Evolutionary conservation across 106 monocot species (phyloP), one percentile per base, ranked within the genome.

Genomic region (Platanthera guangdongensis): DNA sequence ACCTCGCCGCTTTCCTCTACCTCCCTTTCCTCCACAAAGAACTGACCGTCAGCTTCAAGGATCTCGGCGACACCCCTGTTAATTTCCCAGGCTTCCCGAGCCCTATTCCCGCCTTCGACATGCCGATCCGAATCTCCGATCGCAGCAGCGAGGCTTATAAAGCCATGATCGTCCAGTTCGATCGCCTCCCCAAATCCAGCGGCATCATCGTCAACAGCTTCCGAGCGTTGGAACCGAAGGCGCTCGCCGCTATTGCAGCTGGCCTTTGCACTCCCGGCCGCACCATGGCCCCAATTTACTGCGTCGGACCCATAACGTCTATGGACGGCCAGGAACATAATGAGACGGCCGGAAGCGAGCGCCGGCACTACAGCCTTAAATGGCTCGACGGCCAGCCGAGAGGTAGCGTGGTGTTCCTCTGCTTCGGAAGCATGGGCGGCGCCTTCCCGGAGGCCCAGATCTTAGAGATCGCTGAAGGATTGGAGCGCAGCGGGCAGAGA

Each of bases 351-450:
- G 79, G 8, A 8, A 32, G 47, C 11, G 60, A 19, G 1, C 78
- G 45, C 30, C 21, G 16, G 16, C 78, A 76, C 52, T 76, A 81
- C 47, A 84, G 86, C 70, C 72, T 93, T 4, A 9, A 8, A 57
- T 93, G 92, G 92, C 81, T 93, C 48, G 82, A 90, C 77, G 52
- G 57, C 5, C 92, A 86, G 68, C 92, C 89, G 3, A 67, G 74
- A 3, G 74, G 47, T 8, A 92, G 92, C 75, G 92, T 92, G 9
- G 85, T 92, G 32, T 92, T 92, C 82, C 78, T 92, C 72, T 84
- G 85, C 75, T 92, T 92, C 80, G 92, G 89, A 49, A 89, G 92
- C 83, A 19, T 87, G 51, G 65, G 65, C 25, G 90, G 86, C 6
- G 25, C 7, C 1, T 86, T 93, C 57, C 68, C 85, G 2, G 72